Percentiles rank a stretch among this genome's conserved stretches.
Conservation (phyloP, 75 land plant species). For the Adiantum capillusveneris region DNA sequence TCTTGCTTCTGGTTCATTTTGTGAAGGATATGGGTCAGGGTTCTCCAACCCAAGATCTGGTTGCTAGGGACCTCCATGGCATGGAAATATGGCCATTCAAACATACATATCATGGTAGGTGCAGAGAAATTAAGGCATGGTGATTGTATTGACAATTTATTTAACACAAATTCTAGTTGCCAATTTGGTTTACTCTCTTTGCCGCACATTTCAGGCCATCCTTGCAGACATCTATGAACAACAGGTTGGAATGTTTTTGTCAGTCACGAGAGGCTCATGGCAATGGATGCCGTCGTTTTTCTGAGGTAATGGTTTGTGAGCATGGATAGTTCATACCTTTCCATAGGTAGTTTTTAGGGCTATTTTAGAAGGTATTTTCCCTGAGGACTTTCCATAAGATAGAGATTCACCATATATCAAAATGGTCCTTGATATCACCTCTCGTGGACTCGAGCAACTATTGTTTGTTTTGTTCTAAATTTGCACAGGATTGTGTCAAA, state of each 20-base stretch:
- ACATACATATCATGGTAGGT: constrained; percentile 71
- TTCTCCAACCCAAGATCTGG: constrained; percentile 78
- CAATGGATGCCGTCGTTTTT: constrained; percentile 31
- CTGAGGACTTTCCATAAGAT: too few species aligned
- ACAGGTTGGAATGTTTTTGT: constrained; percentile 46
- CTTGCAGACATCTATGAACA: constrained; percentile 30
- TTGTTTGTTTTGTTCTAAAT: too few species aligned
- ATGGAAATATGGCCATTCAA: constrained; percentile 76
- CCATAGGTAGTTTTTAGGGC: too few species aligned
- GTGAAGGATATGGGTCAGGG: constrained; percentile 58
- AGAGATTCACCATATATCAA: too few species aligned
- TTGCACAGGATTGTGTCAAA: too few species aligned
- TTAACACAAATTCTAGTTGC: neutral
- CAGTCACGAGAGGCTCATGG: constrained; percentile 24
- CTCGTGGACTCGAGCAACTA: too few species aligned
- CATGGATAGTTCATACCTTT: too few species aligned
- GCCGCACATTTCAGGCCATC: constrained; percentile 21
- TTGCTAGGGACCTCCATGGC: constrained; percentile 82
- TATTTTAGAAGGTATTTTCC: too few species aligned
- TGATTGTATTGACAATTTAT: too few species aligned
- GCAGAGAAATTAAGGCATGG: too few species aligned
- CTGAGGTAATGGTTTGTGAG: constrained; percentile 8
- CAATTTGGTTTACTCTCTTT: too few species aligned
- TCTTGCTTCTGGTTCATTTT: neutral
- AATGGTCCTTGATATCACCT: too few species aligned